Conservation (phyloP, 2,329 filamentous ascomycete species). For the Colletotrichum sp. region DNA sequence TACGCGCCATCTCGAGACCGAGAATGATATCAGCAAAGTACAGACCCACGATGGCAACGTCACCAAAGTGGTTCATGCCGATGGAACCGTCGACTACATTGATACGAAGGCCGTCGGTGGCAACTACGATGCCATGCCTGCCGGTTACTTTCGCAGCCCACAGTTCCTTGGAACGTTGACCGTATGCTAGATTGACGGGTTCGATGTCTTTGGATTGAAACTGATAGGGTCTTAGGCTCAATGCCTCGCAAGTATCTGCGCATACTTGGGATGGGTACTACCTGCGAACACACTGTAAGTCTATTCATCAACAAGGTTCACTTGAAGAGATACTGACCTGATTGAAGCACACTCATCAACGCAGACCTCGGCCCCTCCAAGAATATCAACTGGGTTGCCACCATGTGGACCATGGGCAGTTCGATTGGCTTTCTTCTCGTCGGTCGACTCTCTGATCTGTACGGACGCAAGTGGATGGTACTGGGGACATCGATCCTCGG, state of each 20-base stretch:
- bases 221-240: slow-evolving; percentile 26
- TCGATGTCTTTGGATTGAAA: neutral
- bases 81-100: slow-evolving; percentile 46
- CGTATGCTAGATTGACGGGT: slow-evolving; percentile 23
- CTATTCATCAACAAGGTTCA: neutral
- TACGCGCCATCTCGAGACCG: slow-evolving; percentile 31
- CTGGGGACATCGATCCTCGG: slow-evolving; percentile 30
- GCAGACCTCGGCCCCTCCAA: slow-evolving; percentile 34
- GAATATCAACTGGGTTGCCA: slow-evolving; percentile 37
- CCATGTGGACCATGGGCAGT: slow-evolving; percentile 42
- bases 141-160: slow-evolving; percentile 43
- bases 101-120: slow-evolving; percentile 48
- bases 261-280: slow-evolving; percentile 39
- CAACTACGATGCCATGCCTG: slow-evolving; percentile 41
- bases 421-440: slow-evolving; percentile 36
- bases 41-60: slow-evolving; percentile 24
- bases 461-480: slow-evolving; percentile 5
- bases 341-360: slow-evolving; percentile 32
- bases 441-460: slow-evolving; percentile 12
- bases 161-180: slow-evolving; percentile 46
- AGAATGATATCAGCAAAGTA: slow-evolving; percentile 32
- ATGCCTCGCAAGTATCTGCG: slow-evolving; percentile 36
- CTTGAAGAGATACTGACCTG: neutral
- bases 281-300: slow-evolving; percentile 38
- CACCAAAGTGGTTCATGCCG: slow-evolving; percentile 39